A percentile compares a stretch with the other conserved stretches of the same genome.
These are phyloP conservation scores for Juncus inflexus DNA, from an alignment of 176 grass and related monocot species.

Conservation along the genomic window DNA sequence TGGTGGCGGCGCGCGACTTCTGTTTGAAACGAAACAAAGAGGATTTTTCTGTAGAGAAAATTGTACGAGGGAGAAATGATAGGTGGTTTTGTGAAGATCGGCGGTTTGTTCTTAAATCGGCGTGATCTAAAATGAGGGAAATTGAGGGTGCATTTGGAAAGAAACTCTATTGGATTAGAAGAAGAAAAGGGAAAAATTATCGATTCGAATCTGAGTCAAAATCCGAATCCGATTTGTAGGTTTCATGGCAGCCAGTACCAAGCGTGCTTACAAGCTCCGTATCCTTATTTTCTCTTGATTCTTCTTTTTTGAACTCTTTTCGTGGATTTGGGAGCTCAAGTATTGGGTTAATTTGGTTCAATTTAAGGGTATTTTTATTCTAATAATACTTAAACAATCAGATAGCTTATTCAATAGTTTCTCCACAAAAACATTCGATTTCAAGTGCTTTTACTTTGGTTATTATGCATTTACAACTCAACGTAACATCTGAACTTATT, in stretches of 20 bases:
- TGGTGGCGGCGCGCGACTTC: constrained; percentile 19
- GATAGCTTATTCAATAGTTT: not conserved
- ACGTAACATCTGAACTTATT: not conserved
- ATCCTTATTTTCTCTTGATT: constrained; percentile 45
- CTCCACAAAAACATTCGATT: not conserved
- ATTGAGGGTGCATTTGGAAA: not conserved
- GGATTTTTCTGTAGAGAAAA: not conserved
- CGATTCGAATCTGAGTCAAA: constrained; percentile 15
- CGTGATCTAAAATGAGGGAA: constrained; percentile 75
- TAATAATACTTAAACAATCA: constrained; percentile 4
- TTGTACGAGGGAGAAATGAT: constrained; percentile 9
- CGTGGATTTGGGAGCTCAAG: constrained; percentile 11
- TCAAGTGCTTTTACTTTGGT: constrained; percentile 5
- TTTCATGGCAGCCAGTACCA: constrained; percentile 88
- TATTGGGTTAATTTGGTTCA: not conserved
- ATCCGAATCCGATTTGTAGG: not conserved
- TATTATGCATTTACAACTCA: not conserved
- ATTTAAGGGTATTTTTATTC: not conserved
- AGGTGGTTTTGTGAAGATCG: constrained; percentile 42
- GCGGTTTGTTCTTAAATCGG: constrained; percentile 27
- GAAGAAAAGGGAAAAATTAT: constrained; percentile 13
- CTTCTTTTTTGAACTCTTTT: constrained; percentile 21
- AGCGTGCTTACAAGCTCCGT: constrained; percentile 99
- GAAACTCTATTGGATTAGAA: constrained; percentile 18
- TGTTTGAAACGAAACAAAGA: not conserved